These are phyloP conservation scores for Rhinocladiella mackenziei DNA, from an alignment of 2,329 filamentous ascomycete genomes.

Conservation along the genomic window DNA sequence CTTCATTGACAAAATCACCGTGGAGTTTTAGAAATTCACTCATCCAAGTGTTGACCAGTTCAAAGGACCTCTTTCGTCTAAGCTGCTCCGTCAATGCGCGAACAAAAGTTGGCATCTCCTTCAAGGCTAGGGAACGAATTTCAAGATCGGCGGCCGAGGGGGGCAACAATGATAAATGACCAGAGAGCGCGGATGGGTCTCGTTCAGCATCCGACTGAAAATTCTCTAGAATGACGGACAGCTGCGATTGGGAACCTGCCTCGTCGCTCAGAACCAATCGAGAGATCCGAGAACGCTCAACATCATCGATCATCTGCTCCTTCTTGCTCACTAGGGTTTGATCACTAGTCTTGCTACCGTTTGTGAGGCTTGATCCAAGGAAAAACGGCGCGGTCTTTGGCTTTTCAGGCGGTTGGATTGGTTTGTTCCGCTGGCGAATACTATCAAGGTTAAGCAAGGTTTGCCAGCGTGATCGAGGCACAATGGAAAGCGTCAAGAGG, in stretches of 20 bases:
- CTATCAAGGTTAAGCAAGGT: slow-evolving; percentile 87
- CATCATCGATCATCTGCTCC: slow-evolving; percentile 35
- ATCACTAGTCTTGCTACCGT: slow-evolving; percentile 11
- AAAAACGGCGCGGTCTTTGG: slow-evolving; percentile 97
- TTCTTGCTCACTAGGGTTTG: slow-evolving; percentile 26
- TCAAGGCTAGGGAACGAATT: slow-evolving; percentile 72
- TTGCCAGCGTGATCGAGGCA: slow-evolving; percentile 91
- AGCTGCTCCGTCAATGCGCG: slow-evolving; percentile 71
- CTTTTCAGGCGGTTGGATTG: slow-evolving; percentile 81
- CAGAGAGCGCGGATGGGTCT: slow-evolving; percentile 66
- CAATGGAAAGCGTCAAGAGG: slow-evolving; percentile 81
- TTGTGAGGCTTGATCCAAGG: slow-evolving; percentile 53
- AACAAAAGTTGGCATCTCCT: slow-evolving; percentile 77
- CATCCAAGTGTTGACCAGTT: slow-evolving; percentile 97
- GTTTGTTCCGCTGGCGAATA: slow-evolving; percentile 89
- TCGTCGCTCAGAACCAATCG: slow-evolving; percentile 54
- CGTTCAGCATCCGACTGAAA: slow-evolving; percentile 38
- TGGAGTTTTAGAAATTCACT: slow-evolving; percentile 84
- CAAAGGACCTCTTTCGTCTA: slow-evolving; percentile 69
- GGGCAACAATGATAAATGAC: slow-evolving; percentile 73
- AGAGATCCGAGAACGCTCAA: slow-evolving; percentile 63
- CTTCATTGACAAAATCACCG: slow-evolving; percentile 51
- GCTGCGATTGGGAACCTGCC: slow-evolving; percentile 3
- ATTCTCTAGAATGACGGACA: slow-evolving; percentile 5
- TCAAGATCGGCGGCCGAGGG: slow-evolving; percentile 87